A percentile compares a stretch with the other conserved stretches of the same genome.
These are phyloP conservation scores for Neopestalotiopsis clavispora DNA, from an alignment of 2,329 filamentous ascomycete genomes.

Conservation along the genomic window DNA sequence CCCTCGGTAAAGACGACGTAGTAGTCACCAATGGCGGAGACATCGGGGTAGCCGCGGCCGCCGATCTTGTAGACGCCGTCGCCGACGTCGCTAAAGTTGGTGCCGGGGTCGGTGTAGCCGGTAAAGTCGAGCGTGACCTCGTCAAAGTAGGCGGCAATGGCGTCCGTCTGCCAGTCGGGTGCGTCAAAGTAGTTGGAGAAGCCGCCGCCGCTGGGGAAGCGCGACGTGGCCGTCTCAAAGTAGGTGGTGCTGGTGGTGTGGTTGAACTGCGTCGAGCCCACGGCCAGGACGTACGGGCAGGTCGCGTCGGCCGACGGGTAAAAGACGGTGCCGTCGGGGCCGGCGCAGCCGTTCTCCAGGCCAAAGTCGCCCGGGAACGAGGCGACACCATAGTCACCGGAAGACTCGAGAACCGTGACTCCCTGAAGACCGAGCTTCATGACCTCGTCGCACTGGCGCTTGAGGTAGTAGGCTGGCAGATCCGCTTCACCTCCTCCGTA, in stretches of 20 bases:
- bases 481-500: slow-evolving; percentile 57
- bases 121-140: slow-evolving; percentile 26
- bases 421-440: slow-evolving; percentile 55
- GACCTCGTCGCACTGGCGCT: slow-evolving; percentile 50
- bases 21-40: slow-evolving; percentile 47
- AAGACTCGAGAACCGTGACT: slow-evolving; percentile 48
- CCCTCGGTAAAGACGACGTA: slow-evolving; percentile 32
- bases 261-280: slow-evolving; percentile 39
- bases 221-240: slow-evolving; percentile 28
- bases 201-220: slow-evolving; percentile 43
- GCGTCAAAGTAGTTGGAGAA: slow-evolving; percentile 48
- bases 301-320: slow-evolving; percentile 48
- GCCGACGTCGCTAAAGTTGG: slow-evolving; percentile 9
- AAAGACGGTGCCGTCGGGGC: slow-evolving; percentile 42
- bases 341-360: slow-evolving; percentile 34
- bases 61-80: slow-evolving; percentile 37
- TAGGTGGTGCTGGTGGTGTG: slow-evolving; percentile 24
- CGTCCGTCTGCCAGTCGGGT: slow-evolving; percentile 43
- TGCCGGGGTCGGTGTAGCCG: slow-evolving; percentile 27
- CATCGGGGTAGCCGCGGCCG: slow-evolving; percentile 43
- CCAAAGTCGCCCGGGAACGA: slow-evolving; percentile 25
- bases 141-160: slow-evolving; percentile 44
- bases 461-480: slow-evolving; percentile 55
- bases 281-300: slow-evolving; percentile 54
- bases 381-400: slow-evolving; percentile 41